phyloP scores from a whole-genome alignment of 441 rosid species.

The Iberis amara region DNA sequence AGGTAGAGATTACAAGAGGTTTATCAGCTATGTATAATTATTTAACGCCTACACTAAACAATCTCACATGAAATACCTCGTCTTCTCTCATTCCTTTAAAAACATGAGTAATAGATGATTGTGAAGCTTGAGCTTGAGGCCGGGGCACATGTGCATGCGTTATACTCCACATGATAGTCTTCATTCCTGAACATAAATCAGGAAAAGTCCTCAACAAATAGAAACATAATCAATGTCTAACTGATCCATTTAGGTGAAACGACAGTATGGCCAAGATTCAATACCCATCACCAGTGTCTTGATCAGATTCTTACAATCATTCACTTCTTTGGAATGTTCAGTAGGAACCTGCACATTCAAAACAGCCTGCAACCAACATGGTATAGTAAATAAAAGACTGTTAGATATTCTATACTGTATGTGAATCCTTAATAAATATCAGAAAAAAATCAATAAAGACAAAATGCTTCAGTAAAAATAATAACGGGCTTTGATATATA shows the following conservation, averaged over 20 bases:
- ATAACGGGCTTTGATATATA: conserved; percentile 6
- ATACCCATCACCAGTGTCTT: conserved; percentile 99
- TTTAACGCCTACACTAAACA: conserved; percentile 8
- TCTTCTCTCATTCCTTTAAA: conserved; percentile 97
- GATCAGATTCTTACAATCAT: conserved; percentile 89
- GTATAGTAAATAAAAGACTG: conserved; percentile 18
- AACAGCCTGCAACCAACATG: conserved; percentile 77
- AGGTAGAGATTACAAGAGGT: conserved; percentile 34
- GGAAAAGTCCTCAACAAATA: conserved; percentile 22
- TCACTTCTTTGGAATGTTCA: conserved; percentile 97
- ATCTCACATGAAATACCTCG: conserved; percentile 57
- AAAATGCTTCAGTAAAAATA: conserved; percentile 15
- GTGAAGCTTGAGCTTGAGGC: conserved; percentile 66
- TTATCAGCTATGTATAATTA: conserved; percentile 21
- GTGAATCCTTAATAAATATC: no score
- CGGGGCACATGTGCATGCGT: conserved; percentile 94
- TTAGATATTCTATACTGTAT: not conserved
- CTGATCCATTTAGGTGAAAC: conserved; percentile 10
- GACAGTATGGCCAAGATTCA: conserved; percentile 20
- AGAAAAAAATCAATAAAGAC: not conserved
- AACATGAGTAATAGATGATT: conserved; percentile 55
- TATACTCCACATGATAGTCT: conserved; percentile 96
- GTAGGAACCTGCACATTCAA: conserved; percentile 86
- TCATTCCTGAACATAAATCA: conserved; percentile 70
- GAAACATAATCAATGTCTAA: conserved; percentile 14